Evolutionary conservation across 345 rosid genomes (phyloP), one percentile per base, ranked within the genome.

Genomic region (Gossypioides kirkii): DNA sequence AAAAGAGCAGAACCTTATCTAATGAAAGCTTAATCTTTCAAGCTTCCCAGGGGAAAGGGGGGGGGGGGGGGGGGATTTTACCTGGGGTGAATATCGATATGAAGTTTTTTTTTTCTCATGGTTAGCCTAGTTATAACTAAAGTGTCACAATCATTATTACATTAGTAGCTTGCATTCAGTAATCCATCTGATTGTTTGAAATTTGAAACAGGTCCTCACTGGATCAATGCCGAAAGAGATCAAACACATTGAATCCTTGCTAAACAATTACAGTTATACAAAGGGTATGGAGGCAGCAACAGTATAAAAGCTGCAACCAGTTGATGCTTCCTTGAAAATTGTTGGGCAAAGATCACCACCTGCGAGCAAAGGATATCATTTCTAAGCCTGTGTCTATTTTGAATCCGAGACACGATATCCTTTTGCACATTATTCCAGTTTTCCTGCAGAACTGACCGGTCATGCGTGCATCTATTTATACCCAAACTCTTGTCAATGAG

Each of bases 221-320:
- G 97, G 98, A 61, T 95, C 99, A 14, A 83, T 95, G 91, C 98
- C 99, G 0, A 95, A 95, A 73, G 97, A 92, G 84, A 80, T 88
- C 69, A 87, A 88, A 80, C 98, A 92, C 78, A 84, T 91, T 0
- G 94, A 88, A 70, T 80, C 90, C 38, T 79, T 95, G 84, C 81
- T 92, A 74, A 87, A 88, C 70, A 80, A 89, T 60, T 85, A 82
- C 82, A 80, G 88, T 73, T 58, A 43, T 13, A 79, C 76, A 45
- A 23, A 13, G 63, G 70, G n/a, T 47, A 32, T 25, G 36, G 78
- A 54, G 53, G 22, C 59, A 45, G 3, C 10, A 50, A 50, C 45
- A 17, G 12, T n/a, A 49, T 69, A 69, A 50, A 49, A 69, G 43
- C 72, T 28, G 72, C 72, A 49, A 50, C 25, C 45, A 28, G 8